Percentiles rank a stretch among this genome's conserved stretches.
Conservation (phyloP, 805 yeast genomes). For the Kluyveromyces wickerhamii region DNA sequence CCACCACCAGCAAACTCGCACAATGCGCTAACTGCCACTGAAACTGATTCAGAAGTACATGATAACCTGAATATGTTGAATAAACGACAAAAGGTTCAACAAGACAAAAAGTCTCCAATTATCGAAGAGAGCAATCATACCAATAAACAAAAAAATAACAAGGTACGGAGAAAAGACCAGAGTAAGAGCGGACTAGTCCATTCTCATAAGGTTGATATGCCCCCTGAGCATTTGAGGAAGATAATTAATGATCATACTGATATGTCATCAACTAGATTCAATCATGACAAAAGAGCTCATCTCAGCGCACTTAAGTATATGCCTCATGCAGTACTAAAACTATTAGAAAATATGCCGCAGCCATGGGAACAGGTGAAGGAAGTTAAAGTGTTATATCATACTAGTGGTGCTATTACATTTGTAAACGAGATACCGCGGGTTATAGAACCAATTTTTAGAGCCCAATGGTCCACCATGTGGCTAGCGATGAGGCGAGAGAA, state of each 20-base stretch:
- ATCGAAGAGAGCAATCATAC: background rate
- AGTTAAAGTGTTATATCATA: slow-evolving; percentile 83
- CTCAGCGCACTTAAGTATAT: slow-evolving; percentile 86
- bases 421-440: slow-evolving; percentile 90
- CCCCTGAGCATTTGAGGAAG: slow-evolving; percentile 86
- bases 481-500: slow-evolving; percentile 88
- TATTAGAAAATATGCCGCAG: slow-evolving; percentile 93
- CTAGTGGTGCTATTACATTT: slow-evolving; percentile 90
- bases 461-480: slow-evolving; percentile 97
- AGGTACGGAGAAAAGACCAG: background rate
- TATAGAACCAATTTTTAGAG: slow-evolving; percentile 80
- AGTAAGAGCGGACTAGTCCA: slow-evolving; percentile 36
- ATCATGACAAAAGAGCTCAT: slow-evolving; percentile 79
- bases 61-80: too few species aligned
- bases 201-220: slow-evolving; percentile 71
- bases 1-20: slow-evolving; percentile 33
- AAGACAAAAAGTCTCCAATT: too few species aligned
- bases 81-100: too few species aligned
- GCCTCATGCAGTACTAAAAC: slow-evolving; percentile 90
- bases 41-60: slow-evolving; percentile 1
- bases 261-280: slow-evolving; percentile 66
- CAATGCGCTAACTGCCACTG: slow-evolving; percentile 13
- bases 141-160: background rate
- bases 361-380: slow-evolving; percentile 93
- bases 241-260: slow-evolving; percentile 81